Evolutionary conservation across 2,329 filamentous ascomycete species (phyloP).

Genomic region (Pyrenophora teres): DNA sequence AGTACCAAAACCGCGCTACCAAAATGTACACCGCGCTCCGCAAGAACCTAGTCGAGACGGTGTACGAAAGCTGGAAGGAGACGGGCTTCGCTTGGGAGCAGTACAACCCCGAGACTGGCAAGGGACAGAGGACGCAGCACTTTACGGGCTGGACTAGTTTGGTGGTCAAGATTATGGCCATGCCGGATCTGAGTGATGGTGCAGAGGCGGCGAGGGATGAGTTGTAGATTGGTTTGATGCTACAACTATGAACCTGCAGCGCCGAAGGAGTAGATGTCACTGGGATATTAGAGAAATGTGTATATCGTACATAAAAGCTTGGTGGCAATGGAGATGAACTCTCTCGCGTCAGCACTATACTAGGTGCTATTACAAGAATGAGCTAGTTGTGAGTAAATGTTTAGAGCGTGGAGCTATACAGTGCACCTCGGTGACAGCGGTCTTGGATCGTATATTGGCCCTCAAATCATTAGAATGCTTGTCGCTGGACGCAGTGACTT

Average conservation of each 20-base stretch:
- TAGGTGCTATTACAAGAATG: too few species aligned
- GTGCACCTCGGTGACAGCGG: too few species aligned
- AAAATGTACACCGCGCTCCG: slow-evolving; percentile 77
- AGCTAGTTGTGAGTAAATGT: too few species aligned
- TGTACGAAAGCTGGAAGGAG: slow-evolving; percentile 83
- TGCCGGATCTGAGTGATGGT: slow-evolving; percentile 68
- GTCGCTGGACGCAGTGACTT: too few species aligned
- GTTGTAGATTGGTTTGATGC: slow-evolving; percentile 21
- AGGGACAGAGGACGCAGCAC: slow-evolving; percentile 93
- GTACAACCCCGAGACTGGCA: slow-evolving; percentile 90
- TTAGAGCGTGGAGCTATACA: too few species aligned
- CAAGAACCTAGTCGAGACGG: slow-evolving; percentile 83
- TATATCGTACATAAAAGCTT: background rate
- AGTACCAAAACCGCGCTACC: slow-evolving; percentile 70
- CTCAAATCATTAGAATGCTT: too few species aligned
- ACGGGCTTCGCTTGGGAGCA: slow-evolving; percentile 99
- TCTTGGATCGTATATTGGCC: too few species aligned
- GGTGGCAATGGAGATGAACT: too few species aligned
- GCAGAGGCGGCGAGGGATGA: slow-evolving; percentile 35
- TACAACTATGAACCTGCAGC: too few species aligned
- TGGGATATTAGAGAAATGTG: background rate
- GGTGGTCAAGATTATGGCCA: slow-evolving; percentile 95
- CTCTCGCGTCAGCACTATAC: too few species aligned
- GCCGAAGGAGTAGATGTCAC: too few species aligned
- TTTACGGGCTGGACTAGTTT: slow-evolving; percentile 99